Percentiles rank a stretch among this genome's conserved stretches.
Conservation (phyloP, 2,329 filamentous ascomycete species). For the Daldinia sp. region DNA sequence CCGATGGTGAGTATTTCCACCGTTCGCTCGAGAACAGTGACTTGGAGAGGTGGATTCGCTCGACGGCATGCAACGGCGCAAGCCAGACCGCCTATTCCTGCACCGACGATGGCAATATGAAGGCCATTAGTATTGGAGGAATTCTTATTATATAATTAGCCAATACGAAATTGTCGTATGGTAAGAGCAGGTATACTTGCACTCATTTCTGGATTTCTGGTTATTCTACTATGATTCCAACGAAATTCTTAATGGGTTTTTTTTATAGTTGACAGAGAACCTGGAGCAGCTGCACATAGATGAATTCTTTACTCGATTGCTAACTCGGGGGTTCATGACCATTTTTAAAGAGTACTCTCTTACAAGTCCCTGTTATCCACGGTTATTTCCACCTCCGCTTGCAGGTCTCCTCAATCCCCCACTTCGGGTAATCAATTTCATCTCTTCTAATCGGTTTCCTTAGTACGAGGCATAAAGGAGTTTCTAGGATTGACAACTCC, state of each 20-base stretch:
- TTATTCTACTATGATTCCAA: neutral
- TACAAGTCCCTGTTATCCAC: neutral
- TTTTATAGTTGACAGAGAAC: neutral
- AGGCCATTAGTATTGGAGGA: neutral
- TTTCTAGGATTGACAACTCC: neutral
- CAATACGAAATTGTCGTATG: neutral
- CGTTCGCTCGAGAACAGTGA: constrained; percentile 6
- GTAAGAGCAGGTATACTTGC: neutral
- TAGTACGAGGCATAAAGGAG: neutral
- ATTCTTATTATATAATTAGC: neutral
- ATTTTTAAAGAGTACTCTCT: neutral
- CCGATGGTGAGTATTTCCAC: constrained; percentile 4
- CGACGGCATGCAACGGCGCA: constrained; percentile 2
- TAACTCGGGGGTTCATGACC: neutral
- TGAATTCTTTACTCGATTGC: neutral
- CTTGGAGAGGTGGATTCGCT: constrained; percentile 2
- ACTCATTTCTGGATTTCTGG: neutral
- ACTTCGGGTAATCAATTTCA: constrained; percentile 10
- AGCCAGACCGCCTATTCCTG: constrained; percentile 3
- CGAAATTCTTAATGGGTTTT: neutral
- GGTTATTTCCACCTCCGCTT: constrained; percentile 3
- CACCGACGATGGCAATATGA: neutral
- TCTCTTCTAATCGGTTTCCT: neutral
- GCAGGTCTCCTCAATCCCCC: neutral
- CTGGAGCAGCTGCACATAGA: neutral